phyloP scores from a whole-genome alignment of 306 rosid species.

The Castanea crenata region DNA sequence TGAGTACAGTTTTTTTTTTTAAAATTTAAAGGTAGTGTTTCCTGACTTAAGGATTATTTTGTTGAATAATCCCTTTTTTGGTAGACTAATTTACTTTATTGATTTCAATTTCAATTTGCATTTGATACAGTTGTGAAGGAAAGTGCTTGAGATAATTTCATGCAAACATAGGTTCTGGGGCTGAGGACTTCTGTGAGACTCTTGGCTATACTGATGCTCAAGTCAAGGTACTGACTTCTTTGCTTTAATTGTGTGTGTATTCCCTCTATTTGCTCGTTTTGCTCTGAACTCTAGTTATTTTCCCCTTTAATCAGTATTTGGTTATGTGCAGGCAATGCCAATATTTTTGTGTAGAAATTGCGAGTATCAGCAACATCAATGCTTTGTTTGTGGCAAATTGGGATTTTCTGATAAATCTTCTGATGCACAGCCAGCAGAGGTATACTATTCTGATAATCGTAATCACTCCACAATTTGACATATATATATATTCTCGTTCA shows the following conservation, averaged over 20 bases:
- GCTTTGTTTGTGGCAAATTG: conserved; percentile 63
- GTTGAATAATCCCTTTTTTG: not conserved
- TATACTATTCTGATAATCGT: conserved; percentile 20
- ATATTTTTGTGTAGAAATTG: conserved; percentile 59
- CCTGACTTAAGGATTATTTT: not conserved
- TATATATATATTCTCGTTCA: too few species aligned
- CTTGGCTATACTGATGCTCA: conserved; percentile 47
- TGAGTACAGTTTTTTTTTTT: not conserved
- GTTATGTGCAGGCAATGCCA: conserved; percentile 45
- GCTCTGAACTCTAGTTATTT: not conserved
- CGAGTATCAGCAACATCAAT: conserved; percentile 57
- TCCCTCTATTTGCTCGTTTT: conserved; percentile 15
- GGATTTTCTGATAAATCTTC: conserved; percentile 60
- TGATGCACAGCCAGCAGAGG: conserved; percentile 69
- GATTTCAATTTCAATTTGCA: conserved; percentile 13
- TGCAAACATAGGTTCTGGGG: conserved; percentile 39
- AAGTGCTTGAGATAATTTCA: conserved; percentile 72
- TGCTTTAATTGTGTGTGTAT: not conserved
- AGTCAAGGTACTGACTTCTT: conserved; percentile 34
- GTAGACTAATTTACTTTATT: not conserved
- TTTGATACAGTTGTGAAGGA: conserved; percentile 57
- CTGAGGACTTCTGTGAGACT: conserved; percentile 36
- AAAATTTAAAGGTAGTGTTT: not conserved
- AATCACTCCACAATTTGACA: not conserved
- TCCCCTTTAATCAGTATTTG: conserved; percentile 15